Evolutionary conservation across 2,329 filamentous ascomycete species (phyloP), one percentile per base, ranked within the genome.

Genomic region (Scedosporium boydii): DNA sequence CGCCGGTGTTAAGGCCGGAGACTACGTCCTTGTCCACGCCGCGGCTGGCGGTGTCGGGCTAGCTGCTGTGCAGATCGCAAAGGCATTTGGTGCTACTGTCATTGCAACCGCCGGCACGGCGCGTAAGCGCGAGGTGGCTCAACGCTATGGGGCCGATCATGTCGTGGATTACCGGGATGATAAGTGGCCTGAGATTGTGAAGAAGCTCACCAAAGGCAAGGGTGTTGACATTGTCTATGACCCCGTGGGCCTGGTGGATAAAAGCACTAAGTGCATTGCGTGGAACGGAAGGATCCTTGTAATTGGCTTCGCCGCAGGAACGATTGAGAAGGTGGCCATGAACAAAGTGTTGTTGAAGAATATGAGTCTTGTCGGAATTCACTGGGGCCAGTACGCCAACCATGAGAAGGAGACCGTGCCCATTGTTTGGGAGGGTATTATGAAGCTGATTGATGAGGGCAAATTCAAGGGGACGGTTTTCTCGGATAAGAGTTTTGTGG

Each of bases 141-240:
- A 81, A 66, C 77, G 81, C 2, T 98, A 91, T 68, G 93, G 93
- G 29, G 93, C 93, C 2, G 93, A 98, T 75, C 86, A 93, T 72
- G 84, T 84, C 2, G 74, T 98, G 64, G 86, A 93, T 73, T 97
- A 97, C 75, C 81, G 81, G 18, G 80, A 88, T 65, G 71, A 79
- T 2, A 77, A 80, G 62, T 87, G 88, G 81, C 82, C 84, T n/a
- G 78, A 80, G 2, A 74, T 86, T 64, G 91, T 97, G 58, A 90
- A 90, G 77, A 86, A 84, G 67, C 75, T 98, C 63, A 93, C 89
- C 4, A 90, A 90, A 0, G 84, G 86, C 65, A 83, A 83, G 1
- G 85, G 92, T 10, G 93, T 96, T 18, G 93, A 98, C 74, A 91
- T 98, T 60, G 93, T 98, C 23, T 98, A 91, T 77, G 93, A 98